These are phyloP conservation scores for Tulasnella sp. DNA, from an alignment of 768 basidiomycete genomes.

Conservation along the genomic window DNA sequence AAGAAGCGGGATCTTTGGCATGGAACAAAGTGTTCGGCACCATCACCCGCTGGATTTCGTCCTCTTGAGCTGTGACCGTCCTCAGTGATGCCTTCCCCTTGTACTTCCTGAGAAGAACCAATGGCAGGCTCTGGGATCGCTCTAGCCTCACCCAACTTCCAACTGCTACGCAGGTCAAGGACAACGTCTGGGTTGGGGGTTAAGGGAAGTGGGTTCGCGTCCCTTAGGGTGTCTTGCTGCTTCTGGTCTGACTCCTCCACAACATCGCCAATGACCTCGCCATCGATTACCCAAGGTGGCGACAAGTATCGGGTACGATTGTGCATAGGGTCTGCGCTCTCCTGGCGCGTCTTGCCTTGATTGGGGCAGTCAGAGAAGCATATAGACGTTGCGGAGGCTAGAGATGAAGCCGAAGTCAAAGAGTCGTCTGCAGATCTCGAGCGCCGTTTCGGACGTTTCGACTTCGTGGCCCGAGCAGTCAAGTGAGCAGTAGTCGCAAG, in stretches of 20 bases:
- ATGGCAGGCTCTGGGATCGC: too few species aligned
- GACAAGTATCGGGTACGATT: not conserved
- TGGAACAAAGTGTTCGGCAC: too few species aligned
- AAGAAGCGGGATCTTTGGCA: too few species aligned
- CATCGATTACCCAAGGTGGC: constrained; percentile 7
- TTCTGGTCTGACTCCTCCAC: not conserved
- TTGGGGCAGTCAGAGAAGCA: too few species aligned
- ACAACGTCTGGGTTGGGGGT: not conserved
- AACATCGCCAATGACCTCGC: not conserved
- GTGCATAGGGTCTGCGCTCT: not conserved
- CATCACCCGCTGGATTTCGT: too few species aligned
- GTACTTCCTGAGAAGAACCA: too few species aligned
- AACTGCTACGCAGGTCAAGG: not conserved
- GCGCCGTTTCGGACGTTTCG: not conserved
- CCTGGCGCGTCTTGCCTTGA: not conserved
- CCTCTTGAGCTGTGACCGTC: too few species aligned
- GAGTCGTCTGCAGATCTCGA: not conserved
- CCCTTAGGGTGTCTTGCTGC: not conserved
- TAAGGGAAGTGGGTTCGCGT: not conserved
- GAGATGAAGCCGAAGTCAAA: not conserved
- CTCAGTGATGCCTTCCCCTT: too few species aligned
- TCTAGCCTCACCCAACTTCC: not conserved
- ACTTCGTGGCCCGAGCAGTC: too few species aligned
- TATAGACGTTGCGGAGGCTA: not conserved
- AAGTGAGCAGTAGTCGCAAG: too few species aligned